Conservation (phyloP, 441 rosid genomes). For the Flueggea neowawraea region DNA sequence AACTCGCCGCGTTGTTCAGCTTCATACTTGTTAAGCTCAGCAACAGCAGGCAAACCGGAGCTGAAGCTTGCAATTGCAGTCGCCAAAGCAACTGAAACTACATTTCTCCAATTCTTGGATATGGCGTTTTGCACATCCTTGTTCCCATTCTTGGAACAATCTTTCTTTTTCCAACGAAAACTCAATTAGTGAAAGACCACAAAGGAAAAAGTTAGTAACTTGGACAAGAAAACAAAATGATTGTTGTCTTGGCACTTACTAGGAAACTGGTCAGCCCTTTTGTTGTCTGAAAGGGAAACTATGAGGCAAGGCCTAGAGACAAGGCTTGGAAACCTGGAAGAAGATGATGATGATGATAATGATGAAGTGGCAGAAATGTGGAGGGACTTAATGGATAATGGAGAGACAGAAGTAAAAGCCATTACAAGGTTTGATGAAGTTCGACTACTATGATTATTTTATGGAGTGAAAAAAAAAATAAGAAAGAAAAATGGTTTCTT, state of each 20-base stretch:
- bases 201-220: no score
- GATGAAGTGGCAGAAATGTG: conserved; percentile 12
- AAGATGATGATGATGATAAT: conserved; percentile 14
- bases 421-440: conserved; percentile 16
- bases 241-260: conserved; percentile 32
- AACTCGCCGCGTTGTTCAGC: conserved; percentile 87
- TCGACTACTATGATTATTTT: no score
- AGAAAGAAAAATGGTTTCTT: background rate
- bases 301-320: conserved; percentile 34
- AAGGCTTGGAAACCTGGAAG: conserved; percentile 25
- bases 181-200: conserved; percentile 13
- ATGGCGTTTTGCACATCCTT: no score
- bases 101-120: no score
- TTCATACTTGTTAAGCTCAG: conserved; percentile 62
- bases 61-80: no score
- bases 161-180: conserved; percentile 8
- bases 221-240: no score
- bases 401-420: conserved; percentile 58
- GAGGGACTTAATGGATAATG: conserved; percentile 43
- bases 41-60: no score
- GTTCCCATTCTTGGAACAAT: no score
- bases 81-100: no score
- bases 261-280: conserved; percentile 15
- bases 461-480: no score
- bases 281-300: conserved; percentile 10